Evolutionary conservation across 73 alveolate genomes (phyloP).

Genomic region (Paramecium primaurelia): DNA sequence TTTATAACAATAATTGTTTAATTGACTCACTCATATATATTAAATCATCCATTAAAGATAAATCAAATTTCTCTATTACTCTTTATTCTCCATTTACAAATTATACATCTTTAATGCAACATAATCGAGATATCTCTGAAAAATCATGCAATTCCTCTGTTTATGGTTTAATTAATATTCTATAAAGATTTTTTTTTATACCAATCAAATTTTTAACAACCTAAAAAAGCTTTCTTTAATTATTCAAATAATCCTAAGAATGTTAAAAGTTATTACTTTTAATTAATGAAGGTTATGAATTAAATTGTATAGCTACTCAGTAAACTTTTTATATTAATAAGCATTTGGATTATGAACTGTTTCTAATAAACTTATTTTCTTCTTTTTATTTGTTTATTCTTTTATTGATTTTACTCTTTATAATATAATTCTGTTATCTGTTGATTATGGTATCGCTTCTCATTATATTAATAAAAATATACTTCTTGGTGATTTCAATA

Average conservation of each 20-base stretch:
- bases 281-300: neutral
- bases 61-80: neutral
- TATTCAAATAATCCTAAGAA: neutral
- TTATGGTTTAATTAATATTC: neutral
- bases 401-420: neutral
- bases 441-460: neutral
- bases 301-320: neutral
- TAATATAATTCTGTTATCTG: neutral
- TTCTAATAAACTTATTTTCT: neutral
- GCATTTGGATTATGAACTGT: constrained; percentile 16
- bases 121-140: neutral
- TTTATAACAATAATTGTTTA: neutral
- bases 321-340: neutral
- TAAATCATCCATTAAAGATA: neutral
- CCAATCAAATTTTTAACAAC: constrained; percentile 31
- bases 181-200: neutral
- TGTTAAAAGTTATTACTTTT: neutral
- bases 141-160: neutral
- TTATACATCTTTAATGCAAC: neutral
- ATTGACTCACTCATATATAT: neutral
- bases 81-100: neutral
- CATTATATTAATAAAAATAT: neutral
- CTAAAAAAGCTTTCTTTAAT: constrained; percentile 23
- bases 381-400: neutral
- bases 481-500: neutral